Evolutionary conservation across 768 basidiomycete genomes (phyloP).

Genomic region (Tricholoma matsutake): DNA sequence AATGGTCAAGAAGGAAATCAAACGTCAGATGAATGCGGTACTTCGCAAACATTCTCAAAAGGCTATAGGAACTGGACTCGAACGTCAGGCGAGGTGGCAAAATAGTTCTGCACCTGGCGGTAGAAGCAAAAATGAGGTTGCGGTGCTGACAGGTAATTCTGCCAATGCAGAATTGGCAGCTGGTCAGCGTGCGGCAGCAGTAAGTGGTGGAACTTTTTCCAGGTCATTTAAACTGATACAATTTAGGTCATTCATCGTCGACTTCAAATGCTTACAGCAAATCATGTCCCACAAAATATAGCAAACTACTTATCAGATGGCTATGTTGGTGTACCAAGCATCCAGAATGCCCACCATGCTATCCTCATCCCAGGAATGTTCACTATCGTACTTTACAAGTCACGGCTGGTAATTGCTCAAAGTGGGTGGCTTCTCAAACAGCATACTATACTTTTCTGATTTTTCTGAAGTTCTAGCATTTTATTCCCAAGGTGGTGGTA

Average conservation of each 20-base stretch:
- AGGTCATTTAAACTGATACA: background rate
- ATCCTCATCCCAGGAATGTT: background rate
- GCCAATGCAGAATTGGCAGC: background rate
- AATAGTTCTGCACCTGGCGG: background rate
- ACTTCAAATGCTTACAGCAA: background rate
- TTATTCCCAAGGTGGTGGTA: background rate
- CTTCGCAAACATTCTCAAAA: background rate
- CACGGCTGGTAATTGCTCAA: background rate
- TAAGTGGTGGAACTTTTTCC: background rate
- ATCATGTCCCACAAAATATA: background rate
- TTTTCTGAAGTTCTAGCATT: background rate
- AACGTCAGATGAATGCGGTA: background rate
- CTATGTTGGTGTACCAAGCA: background rate
- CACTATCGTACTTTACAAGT: background rate
- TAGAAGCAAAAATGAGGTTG: background rate
- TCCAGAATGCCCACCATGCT: too few species aligned
- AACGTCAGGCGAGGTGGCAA: background rate
- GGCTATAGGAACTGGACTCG: background rate
- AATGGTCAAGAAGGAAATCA: background rate
- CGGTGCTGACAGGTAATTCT: background rate
- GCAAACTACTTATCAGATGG: background rate
- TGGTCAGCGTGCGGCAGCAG: background rate
- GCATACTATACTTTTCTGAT: background rate
- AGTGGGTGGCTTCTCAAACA: background rate
- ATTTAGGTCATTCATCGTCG: background rate